Evolutionary conservation across 257 asterid species (phyloP).

Genomic region (Knoxia roxburghii): DNA sequence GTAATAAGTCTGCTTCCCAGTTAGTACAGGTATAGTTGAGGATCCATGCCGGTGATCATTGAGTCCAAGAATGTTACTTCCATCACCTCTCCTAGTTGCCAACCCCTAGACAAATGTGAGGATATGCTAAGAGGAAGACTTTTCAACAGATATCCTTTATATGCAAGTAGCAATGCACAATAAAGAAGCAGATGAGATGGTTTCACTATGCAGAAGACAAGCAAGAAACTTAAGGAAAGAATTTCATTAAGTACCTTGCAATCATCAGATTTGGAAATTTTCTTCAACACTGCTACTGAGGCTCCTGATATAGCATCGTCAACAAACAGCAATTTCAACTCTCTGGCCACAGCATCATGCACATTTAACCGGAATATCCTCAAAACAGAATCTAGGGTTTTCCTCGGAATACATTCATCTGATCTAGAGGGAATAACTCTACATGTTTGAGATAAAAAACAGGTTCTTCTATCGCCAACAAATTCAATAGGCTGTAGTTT

Average conservation of each 20-base stretch:
- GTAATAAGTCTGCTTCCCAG: constrained; percentile 47
- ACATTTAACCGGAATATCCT: constrained; percentile 56
- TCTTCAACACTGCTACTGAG: constrained; percentile 27
- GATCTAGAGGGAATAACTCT: constrained; percentile 28
- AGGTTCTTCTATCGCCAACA: constrained; percentile 29
- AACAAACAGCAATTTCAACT: constrained; percentile 39
- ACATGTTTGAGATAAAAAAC: constrained; percentile 34
- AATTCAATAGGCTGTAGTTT: constrained; percentile 57
- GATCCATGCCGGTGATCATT: constrained; percentile 23
- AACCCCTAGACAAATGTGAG: constrained; percentile 10
- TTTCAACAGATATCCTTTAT: not conserved
- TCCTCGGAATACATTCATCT: constrained; percentile 31
- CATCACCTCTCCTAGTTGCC: constrained; percentile 26
- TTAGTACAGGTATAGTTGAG: constrained; percentile 35
- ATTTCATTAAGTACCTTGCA: constrained; percentile 32
- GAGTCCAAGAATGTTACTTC: constrained; percentile 15
- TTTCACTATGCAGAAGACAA: not conserved
- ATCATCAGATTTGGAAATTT: constrained; percentile 23
- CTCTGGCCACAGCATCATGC: constrained; percentile 51
- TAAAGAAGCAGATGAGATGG: not conserved
- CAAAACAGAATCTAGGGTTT: constrained; percentile 48
- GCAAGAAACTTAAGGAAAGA: not conserved
- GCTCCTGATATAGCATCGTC: constrained; percentile 42
- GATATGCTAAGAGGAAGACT: not conserved
- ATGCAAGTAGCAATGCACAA: not conserved